Percentiles rank a stretch among this genome's conserved stretches.
These are phyloP conservation scores for Aspergillus sojae DNA, from an alignment of 2,329 filamentous ascomycete species.

Conservation along the genomic window DNA sequence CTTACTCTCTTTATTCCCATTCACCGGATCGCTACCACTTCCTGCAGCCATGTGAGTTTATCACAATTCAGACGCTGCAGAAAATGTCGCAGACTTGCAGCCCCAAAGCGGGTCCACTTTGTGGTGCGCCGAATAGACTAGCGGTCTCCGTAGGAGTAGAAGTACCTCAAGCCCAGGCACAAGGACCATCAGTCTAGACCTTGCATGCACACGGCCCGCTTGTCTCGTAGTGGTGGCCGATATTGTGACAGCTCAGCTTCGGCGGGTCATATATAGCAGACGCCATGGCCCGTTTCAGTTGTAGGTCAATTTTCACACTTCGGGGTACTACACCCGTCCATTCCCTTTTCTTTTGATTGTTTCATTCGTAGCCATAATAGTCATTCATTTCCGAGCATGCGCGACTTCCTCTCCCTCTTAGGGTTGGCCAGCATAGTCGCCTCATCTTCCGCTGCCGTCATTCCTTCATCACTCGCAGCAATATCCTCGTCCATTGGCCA, in stretches of 20 bases:
- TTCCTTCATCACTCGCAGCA: slow-evolving; percentile 13
- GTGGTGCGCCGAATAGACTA: no score
- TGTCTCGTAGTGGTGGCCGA: no score
- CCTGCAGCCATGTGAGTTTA: no score
- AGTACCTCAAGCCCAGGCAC: not conserved
- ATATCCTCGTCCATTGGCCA: not conserved
- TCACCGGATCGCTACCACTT: no score
- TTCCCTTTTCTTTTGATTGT: not conserved
- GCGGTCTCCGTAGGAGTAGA: not conserved
- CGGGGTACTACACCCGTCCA: not conserved
- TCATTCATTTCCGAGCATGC: slow-evolving; percentile 17
- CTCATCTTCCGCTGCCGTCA: slow-evolving; percentile 18
- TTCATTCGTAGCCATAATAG: not conserved
- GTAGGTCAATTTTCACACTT: not conserved
- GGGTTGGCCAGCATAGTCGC: slow-evolving; percentile 15
- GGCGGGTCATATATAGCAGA: not conserved
- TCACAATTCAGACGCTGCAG: not conserved
- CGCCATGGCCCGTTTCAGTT: not conserved
- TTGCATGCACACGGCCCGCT: not conserved
- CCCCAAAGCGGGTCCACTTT: not conserved
- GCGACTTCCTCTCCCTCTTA: slow-evolving; percentile 14
- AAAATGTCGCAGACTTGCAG: not conserved
- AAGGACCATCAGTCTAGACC: not conserved
- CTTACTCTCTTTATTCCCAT: no score
- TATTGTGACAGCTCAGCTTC: not conserved